Evolutionary conservation across 768 basidiomycete genomes (phyloP), one percentile per base, ranked within the genome.

Genomic region (Calvatia gigantea): DNA sequence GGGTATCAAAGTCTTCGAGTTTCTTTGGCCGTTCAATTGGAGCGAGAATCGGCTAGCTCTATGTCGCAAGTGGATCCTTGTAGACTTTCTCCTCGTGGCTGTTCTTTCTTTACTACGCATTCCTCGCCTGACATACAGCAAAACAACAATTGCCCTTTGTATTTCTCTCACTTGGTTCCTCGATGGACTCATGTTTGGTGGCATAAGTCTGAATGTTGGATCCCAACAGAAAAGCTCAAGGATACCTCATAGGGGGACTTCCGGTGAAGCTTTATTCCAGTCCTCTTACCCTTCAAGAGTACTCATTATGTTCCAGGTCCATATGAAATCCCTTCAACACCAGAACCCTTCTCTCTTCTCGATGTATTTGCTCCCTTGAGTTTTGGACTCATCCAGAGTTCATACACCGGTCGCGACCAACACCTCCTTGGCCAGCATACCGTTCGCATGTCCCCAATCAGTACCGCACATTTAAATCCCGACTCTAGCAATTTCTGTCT

Each of bases 371-470:
- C 76, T 7, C 70, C 77, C 25, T 63, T 83, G 14, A 76, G 75
- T 12, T 78, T 86, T 38, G 81, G 81, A 15, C 62, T 84, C 9
- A 57, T 87, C 11, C 68, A 78, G 3, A 61, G 74, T 7, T 68
- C 78, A 19, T 66, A 75, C 35, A 65, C 62, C 15, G 64, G 69
- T 1, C 75, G 73, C 37, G 86, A 89, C 59, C 67, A 73, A 3
- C 85, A 91, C 65, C 72, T 91, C 6, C 79, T 85, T 29, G 54
- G 95, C 31, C 87, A 94, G 68, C 92, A 95, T 65, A 94, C 92
- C 0, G 88, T 98, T 49, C 85, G 89, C 60, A 87, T 95, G 81
- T 91, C 93, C 0, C 94, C 94, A 8, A 93, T 92, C 62, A 92
- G 94, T 67, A 97, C 94, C 2, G 95, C 94, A 3, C 86, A 87